Evolutionary conservation across 345 rosid species (phyloP), one percentile per base, ranked within the genome.

Genomic region (Arabidopsis arenosa): DNA sequence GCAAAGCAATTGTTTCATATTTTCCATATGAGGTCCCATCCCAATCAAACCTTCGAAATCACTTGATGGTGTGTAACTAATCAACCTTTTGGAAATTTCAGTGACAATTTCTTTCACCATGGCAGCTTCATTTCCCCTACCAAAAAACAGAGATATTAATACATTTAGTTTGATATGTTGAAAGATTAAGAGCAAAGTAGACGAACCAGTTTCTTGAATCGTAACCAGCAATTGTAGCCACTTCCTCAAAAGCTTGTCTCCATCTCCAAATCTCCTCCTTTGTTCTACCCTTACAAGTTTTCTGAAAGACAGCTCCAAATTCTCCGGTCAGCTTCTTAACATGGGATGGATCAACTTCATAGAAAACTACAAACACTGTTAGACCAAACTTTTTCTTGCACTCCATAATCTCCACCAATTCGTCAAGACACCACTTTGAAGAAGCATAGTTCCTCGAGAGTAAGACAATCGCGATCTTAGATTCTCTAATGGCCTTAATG

Each of bases 271-370:
- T 45, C 7, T 45, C 3, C 51, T 45, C 51, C 7, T 5, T n/a
- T 45, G 51, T 14, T 47, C 21, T n/a, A n/a, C 51, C 51, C 51
- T 47, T 15, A n/a, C 51, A 47, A 47, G 18, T 45, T 45, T 45
- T 14, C 18, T 45, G 6, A n/a, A 47, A 47, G 9, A n/a, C 51
- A n/a, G 51, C 9, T n/a, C 51, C 51, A 45, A 45, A 45, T 14
- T 45, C 51, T n/a, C 51, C 51, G 51, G 51, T 45, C 18, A 45
- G 51, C 9, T 45, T 45, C 18, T 5, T 45, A 2, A 45, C 51
- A 45, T 45, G 51, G 8, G 51, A 45, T n/a, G 51, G 51, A 6
- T 45, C 51, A 45, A 45, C 51, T 45, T 45, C 51, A 45, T 45
- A 45, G 51, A 45, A 45, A 45, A 45, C 6, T 18, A 18, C 51